These are phyloP conservation scores for Bodo saltans DNA, from an alignment of 78 protist species.

Conservation along the genomic window DNA sequence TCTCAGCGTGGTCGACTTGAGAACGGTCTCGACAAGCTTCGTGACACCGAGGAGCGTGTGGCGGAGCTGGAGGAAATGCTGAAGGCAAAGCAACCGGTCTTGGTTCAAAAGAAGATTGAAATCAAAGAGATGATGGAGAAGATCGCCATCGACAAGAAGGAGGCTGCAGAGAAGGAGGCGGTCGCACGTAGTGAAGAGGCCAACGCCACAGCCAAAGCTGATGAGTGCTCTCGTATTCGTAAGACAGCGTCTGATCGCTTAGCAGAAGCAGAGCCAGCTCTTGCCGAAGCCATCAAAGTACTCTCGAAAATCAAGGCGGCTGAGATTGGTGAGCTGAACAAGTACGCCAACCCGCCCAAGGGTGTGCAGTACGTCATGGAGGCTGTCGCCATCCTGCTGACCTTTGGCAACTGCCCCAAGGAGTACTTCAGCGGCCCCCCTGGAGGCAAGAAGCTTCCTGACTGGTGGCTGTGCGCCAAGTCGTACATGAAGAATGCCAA, in stretches of 20 bases:
- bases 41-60: constrained; percentile 45
- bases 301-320: constrained; percentile 54
- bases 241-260: constrained; percentile 59
- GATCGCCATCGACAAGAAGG: constrained; percentile 53
- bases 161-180: constrained; percentile 39
- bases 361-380: constrained; percentile 72
- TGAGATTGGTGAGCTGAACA: constrained; percentile 58
- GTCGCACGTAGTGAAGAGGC: constrained; percentile 57
- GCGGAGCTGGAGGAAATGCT: constrained; percentile 54
- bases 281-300: constrained; percentile 59
- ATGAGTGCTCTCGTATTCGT: constrained; percentile 45
- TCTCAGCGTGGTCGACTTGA: constrained; percentile 30
- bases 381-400: constrained; percentile 68
- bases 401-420: constrained; percentile 35
- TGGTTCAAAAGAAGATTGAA: constrained; percentile 46
- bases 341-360: constrained; percentile 59
- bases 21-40: constrained; percentile 57
- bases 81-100: constrained; percentile 61
- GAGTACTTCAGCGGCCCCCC: constrained; percentile 11
- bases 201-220: constrained; percentile 53
- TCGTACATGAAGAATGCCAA: constrained; percentile 45
- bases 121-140: constrained; percentile 53
- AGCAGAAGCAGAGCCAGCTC: constrained; percentile 80
- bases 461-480: constrained; percentile 68
- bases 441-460: constrained; percentile 51